These are phyloP conservation scores for Pharnaceum exiguum DNA, from an alignment of 148 eudicot species.

Conservation along the genomic window DNA sequence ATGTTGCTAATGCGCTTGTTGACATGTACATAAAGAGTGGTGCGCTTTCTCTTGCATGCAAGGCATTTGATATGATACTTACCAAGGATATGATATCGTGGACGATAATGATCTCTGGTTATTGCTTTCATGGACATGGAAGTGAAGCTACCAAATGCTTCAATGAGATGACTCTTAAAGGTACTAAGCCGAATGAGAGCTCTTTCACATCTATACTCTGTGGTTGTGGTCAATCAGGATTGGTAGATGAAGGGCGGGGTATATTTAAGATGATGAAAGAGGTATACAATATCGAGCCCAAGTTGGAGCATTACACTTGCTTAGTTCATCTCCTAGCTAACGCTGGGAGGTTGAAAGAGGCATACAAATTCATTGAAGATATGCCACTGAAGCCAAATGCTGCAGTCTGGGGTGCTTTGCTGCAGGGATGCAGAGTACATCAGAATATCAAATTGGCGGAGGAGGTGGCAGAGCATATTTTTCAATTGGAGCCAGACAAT, in stretches of 20 bases:
- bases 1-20: slow-evolving; percentile 55
- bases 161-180: slow-evolving; percentile 36
- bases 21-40: slow-evolving; percentile 76
- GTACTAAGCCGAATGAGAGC: slow-evolving; percentile 43
- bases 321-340: slow-evolving; percentile 64
- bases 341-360: slow-evolving; percentile 49
- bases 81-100: slow-evolving; percentile 52
- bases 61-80: slow-evolving; percentile 37
- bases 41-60: slow-evolving; percentile 33
- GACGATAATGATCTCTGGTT: slow-evolving; percentile 67
- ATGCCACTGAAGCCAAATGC: slow-evolving; percentile 57
- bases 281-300: slow-evolving; percentile 42
- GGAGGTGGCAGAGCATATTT: slow-evolving; percentile 40
- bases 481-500: slow-evolving; percentile 49
- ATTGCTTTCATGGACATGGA: slow-evolving; percentile 58
- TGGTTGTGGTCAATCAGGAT: slow-evolving; percentile 65
- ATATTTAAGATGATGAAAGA: slow-evolving; percentile 41
- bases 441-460: slow-evolving; percentile 61
- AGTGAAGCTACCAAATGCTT: slow-evolving; percentile 46
- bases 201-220: slow-evolving; percentile 42
- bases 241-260: slow-evolving; percentile 48
- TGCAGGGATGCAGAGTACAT: slow-evolving; percentile 56
- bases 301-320: slow-evolving; percentile 60
- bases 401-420: slow-evolving; percentile 53
- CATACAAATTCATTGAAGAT: slow-evolving; percentile 37